Base-by-base conservation (phyloP, 169 alveolate species). In the Eimeria acervulina region DNA sequence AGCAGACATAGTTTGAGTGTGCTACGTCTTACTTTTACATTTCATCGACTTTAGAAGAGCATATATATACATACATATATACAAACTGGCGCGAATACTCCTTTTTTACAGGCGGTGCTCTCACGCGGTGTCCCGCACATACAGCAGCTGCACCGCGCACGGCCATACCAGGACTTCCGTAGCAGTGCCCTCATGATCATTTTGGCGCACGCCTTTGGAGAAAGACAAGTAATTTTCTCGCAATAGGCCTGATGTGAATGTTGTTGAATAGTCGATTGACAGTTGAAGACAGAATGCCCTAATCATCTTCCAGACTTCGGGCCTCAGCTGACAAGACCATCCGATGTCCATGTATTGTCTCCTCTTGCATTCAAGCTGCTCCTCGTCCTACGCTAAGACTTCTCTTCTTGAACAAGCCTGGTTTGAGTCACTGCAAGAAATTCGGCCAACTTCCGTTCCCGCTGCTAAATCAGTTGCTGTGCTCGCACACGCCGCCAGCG, bases 151-250 rank as follows among this genome's bases (percentile, higher is more conserved):
- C 90, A 81, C 52, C 1, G 72, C 47, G 70, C 66, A 59, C 12
- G 90, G 90, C 90, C 90, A 81, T 70, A 28, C 90, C 90, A 81
- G 42, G 90, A 72, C 90, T 81, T 44, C 90, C 51, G 61, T 15
- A 4, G 90, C 51, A 15, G 36, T 42, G 87, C 52, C 87, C 59
- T 21, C 12, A 55, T n/a, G 66, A 3, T 28, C 13, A 52, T 33
- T 52, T 31, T 28, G 76, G 52, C 91, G 33, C 10, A 13, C 23
- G 68, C 59, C 42, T 28, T 15, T 63, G 38, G 21, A 63, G 21
- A 0, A 33, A 63, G 5, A 36, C 36, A 2, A 4, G 15, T 63
- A 7, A 1, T 63, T 26, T 26, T 63, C 7, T 63, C 74, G 15
- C 8, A 23, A 63, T 23, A 63, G 0, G 17, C 36, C 21, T 6